Evolutionary conservation across 148 eudicot genomes (phyloP).

Genomic region (Persicaria tinctoria): DNA sequence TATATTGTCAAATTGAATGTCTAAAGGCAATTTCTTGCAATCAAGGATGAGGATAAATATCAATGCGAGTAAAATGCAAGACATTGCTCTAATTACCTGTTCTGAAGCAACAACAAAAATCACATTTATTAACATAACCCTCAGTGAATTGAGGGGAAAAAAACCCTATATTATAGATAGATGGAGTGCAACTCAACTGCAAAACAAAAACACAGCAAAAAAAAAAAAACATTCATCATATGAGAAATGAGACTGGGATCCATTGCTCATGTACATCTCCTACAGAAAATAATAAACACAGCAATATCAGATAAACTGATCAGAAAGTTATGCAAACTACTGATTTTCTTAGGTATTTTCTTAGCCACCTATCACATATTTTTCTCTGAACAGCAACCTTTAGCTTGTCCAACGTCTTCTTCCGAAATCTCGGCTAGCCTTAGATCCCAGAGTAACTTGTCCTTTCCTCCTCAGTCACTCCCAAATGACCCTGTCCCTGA

Average conservation of each 20-base stretch:
- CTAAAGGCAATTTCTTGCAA: neutral
- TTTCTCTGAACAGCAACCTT: slow-evolving; percentile 13
- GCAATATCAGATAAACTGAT: slow-evolving; percentile 8
- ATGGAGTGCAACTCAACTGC: neutral
- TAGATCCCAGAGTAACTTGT: neutral
- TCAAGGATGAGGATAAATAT: neutral
- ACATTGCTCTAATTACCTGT: neutral
- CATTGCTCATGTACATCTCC: slow-evolving; percentile 5
- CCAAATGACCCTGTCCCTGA: neutral
- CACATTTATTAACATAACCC: slow-evolving; percentile 8
- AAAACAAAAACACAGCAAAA: neutral
- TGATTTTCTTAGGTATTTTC: slow-evolving; percentile 15
- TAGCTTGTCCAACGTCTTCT: slow-evolving; percentile 7
- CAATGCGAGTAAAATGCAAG: slow-evolving; percentile 3
- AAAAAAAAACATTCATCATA: neutral
- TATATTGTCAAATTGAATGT: neutral
- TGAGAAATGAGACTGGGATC: neutral
- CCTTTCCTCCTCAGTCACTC: neutral
- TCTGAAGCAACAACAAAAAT: neutral
- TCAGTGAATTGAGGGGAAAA: no score
- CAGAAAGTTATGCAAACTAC: slow-evolving; percentile 24
- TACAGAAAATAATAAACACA: slow-evolving; percentile 18
- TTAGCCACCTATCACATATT: slow-evolving; percentile 24
- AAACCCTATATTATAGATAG: neutral
- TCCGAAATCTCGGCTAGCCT: slow-evolving; percentile 1